Conservation (phyloP, 805 yeast genomes). For the Pichia cephalocereana region DNA sequence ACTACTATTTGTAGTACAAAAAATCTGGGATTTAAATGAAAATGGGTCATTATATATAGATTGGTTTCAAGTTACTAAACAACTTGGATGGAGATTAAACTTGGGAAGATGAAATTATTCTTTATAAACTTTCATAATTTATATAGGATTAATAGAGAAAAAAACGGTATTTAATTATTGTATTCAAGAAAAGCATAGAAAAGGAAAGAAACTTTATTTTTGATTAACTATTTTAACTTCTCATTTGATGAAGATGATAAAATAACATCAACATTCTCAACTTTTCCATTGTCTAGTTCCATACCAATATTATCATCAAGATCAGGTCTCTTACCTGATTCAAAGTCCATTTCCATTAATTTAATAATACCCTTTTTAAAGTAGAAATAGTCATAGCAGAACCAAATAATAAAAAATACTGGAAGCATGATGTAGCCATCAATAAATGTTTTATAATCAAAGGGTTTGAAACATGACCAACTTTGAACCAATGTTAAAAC, state of each 20-base stretch:
- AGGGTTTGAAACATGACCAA: constrained; percentile 56
- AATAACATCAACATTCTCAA: neutral
- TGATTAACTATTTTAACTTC: neutral
- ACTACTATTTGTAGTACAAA: constrained; percentile 21
- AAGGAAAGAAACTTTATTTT: neutral
- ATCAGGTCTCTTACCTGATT: constrained; percentile 37
- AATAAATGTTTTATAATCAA: constrained; percentile 42
- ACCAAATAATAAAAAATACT: constrained; percentile 36
- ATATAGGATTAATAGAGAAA: too few species aligned
- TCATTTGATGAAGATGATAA: neutral
- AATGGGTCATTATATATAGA: constrained; percentile 29
- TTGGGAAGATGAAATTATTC: constrained; percentile 13
- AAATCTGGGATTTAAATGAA: constrained; percentile 29
- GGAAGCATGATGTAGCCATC: constrained; percentile 61
- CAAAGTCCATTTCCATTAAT: constrained; percentile 38
- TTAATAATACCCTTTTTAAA: constrained; percentile 25
- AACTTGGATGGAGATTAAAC: constrained; percentile 29
- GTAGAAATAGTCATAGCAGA: constrained; percentile 14
- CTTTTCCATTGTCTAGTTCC: constrained; percentile 6
- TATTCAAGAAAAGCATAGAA: neutral
- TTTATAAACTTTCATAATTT: too few species aligned
- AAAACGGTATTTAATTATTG: neutral
- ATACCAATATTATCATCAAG: constrained; percentile 16
- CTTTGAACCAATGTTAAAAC: constrained; percentile 56
- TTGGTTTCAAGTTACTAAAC: constrained; percentile 30